Percentiles rank a stretch among this genome's conserved stretches.
These are phyloP conservation scores for Chernovozyma aurita DNA, from an alignment of 1,139 yeast species.

Conservation along the genomic window DNA sequence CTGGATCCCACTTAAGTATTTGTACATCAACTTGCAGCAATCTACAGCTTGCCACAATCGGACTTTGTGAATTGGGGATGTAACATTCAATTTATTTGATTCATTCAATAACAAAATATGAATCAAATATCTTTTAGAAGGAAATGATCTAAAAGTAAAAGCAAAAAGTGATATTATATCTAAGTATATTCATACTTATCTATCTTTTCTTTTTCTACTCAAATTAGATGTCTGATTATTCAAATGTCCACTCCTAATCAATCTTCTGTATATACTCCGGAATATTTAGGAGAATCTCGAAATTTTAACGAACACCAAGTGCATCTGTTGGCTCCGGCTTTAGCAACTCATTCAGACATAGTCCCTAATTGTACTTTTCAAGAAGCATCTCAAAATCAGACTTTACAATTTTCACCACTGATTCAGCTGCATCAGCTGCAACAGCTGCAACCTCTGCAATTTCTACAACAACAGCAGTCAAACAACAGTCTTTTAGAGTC, in stretches of 20 bases:
- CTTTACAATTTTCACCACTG: not conserved
- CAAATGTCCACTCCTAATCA: slow-evolving; percentile 4
- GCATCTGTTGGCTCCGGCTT: not conserved
- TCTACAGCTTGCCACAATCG: not conserved
- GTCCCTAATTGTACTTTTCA: slow-evolving; percentile 1
- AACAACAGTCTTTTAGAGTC: slow-evolving; percentile 1
- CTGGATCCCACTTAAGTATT: no score
- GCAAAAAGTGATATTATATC: no score
- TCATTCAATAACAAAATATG: no score
- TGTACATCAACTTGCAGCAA: slow-evolving; percentile 3
- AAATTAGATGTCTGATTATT: no score
- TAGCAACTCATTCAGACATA: not conserved
- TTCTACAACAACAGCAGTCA: slow-evolving; percentile 4
- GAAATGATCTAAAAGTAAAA: no score
- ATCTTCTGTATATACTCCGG: slow-evolving; percentile 3
- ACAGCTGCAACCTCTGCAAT: slow-evolving; percentile 4
- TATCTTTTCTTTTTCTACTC: no score
- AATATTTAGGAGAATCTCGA: slow-evolving; percentile 5
- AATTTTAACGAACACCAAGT: slow-evolving; percentile 1
- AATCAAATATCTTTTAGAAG: no score
- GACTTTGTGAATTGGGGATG: not conserved
- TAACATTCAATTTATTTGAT: not conserved
- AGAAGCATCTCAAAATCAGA: not conserved
- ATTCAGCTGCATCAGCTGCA: slow-evolving; percentile 1
- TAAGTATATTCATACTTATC: no score